A percentile compares a stretch with the other conserved stretches of the same genome.
Evolutionary conservation across 148 eudicot genomes (phyloP).

Genomic region (Arbutus unedo): DNA sequence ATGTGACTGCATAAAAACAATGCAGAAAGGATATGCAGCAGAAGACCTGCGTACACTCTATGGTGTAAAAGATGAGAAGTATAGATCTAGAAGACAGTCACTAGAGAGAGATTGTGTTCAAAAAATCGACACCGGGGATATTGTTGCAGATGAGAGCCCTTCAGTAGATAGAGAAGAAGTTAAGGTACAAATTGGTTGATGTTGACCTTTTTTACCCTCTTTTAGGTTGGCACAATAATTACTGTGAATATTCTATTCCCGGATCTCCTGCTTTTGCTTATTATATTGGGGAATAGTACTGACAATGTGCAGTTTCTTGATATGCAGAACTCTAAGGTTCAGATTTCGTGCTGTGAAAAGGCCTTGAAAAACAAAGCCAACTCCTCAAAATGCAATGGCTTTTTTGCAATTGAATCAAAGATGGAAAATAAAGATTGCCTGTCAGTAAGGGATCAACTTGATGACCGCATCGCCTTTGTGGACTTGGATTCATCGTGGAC

Average conservation of each 20-base stretch:
- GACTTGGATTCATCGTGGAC: background rate
- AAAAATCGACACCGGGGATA: background rate
- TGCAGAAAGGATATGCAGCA: constrained; percentile 26
- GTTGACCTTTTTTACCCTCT: background rate
- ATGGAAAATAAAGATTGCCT: background rate
- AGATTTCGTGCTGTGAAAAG: background rate
- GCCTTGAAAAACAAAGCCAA: background rate
- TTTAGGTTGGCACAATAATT: background rate
- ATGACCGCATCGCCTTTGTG: background rate
- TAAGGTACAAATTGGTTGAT: constrained; percentile 5
- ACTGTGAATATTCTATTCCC: background rate
- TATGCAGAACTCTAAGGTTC: constrained; percentile 4
- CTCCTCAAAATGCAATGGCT: constrained; percentile 9
- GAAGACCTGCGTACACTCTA: constrained; percentile 22
- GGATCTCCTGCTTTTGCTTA: background rate
- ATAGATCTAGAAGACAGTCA: background rate
- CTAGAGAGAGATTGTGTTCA: background rate
- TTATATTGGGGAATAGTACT: background rate
- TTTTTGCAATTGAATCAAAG: background rate
- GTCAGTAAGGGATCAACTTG: background rate
- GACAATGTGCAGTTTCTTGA: constrained; percentile 8
- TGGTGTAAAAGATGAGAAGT: background rate
- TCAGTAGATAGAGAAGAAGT: background rate
- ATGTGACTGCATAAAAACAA: constrained; percentile 18
- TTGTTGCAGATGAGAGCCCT: background rate